Evolutionary conservation across 805 yeast genomes (phyloP), one percentile per base, ranked within the genome.

Genomic region (Suhomyces faveliae): DNA sequence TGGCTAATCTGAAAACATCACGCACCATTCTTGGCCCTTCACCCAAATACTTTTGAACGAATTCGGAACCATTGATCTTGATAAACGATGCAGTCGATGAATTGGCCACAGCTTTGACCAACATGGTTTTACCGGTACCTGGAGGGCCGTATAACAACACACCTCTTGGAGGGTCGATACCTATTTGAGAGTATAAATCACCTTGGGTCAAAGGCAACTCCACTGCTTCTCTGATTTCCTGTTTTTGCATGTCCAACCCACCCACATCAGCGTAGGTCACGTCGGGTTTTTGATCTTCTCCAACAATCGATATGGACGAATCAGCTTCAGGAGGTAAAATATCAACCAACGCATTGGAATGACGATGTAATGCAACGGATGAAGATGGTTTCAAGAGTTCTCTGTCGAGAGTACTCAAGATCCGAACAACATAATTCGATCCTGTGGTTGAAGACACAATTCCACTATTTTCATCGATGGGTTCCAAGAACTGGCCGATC

Each of bases 21-120:
- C 99, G 85, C 29, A 94, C 99, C 98, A 94, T 94, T 74, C 99
- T 82, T 51, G 99, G 98, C 62, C 99, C 99, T 75, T 94, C 99
- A 67, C 99, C 99, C 47, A 94, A 79, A 68, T 94, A 94, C 70
- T 94, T 94, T 67, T 94, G 99, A 47, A 94, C 99, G 62, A 94
- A 94, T 68, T 94, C 99, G 1, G 98, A 92, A 52, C 99, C 99
- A 59, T 89, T 94, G 24, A 94, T 96, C 67, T 98, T 87, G 58
- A 94, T 94, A 61, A 94, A 94, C 4, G 97, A 79, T 2, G 99
- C 99, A 1, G 96, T 88, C 3, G 98, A 86, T 48, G 92, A 84
- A 70, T 94, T 92, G 10, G 99, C 99, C 41, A 94, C 99, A 0
- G 99, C 99, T 70, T 94, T 94, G 42, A 94, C 99, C 64, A 94